Evolutionary conservation across 1,284 basidiomycete genomes (phyloP).

Genomic region (Tetrapyrgos nigripes): DNA sequence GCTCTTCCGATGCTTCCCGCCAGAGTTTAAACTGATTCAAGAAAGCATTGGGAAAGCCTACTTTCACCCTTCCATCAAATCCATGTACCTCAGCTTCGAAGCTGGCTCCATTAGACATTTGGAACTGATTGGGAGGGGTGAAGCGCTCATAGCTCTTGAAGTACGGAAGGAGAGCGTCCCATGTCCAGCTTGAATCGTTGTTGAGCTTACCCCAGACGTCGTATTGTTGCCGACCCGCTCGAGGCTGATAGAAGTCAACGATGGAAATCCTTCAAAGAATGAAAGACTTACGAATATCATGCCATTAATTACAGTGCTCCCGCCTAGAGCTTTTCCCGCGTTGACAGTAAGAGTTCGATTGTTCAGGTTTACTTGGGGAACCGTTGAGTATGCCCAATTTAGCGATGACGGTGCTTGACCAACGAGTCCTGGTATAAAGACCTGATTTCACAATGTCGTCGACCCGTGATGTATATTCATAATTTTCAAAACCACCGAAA

Average conservation of each 20-base stretch:
- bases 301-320: constrained; percentile 34
- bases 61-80: background rate
- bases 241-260: constrained; percentile 11
- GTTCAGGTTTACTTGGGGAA: constrained; percentile 32
- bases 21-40: background rate
- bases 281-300: constrained; percentile 38
- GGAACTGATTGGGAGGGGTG: constrained; percentile 18
- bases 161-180: constrained; percentile 35
- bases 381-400: constrained; percentile 35
- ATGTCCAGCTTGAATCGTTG: constrained; percentile 36
- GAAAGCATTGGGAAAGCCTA: background rate
- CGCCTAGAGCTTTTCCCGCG: constrained; percentile 38
- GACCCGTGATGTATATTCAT: background rate
- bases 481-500: too few species aligned
- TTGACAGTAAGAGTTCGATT: constrained; percentile 27
- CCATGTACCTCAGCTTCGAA: background rate
- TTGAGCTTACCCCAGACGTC: constrained; percentile 36
- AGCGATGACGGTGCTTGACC: constrained; percentile 32
- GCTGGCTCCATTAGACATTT: background rate
- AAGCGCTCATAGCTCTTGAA: constrained; percentile 38
- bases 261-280: too few species aligned
- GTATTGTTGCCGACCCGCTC: constrained; percentile 37
- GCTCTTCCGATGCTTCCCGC: background rate
- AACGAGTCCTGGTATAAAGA: constrained; percentile 34
- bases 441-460: constrained; percentile 18